These are phyloP conservation scores for Chlamydomonas reinhardtii DNA, from an alignment of 163 green algal species.

Conservation along the genomic window DNA sequence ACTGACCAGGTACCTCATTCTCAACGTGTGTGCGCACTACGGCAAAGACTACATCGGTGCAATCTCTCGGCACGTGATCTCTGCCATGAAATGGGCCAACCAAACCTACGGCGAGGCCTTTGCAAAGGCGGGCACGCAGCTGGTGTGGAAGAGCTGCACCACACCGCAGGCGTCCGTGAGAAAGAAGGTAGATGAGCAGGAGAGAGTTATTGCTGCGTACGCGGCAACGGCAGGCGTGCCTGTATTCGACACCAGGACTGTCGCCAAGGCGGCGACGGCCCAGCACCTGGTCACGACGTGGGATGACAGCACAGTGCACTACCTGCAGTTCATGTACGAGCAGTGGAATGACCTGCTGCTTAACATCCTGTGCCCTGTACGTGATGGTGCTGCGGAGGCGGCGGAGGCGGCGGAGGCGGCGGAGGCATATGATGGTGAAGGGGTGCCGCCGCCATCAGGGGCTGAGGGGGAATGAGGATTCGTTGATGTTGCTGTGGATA, in stretches of 20 bases:
- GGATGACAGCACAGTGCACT: background rate
- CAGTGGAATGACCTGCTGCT: background rate
- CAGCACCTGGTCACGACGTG: background rate
- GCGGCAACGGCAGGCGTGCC: too few species aligned
- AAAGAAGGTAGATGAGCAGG: background rate
- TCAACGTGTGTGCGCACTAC: background rate
- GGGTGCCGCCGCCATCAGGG: too few species aligned
- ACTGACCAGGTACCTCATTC: background rate
- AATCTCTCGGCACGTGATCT: background rate
- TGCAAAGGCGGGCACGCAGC: background rate
- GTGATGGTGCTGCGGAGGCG: background rate
- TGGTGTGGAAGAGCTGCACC: background rate
- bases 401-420: background rate
- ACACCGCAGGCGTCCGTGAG: background rate
- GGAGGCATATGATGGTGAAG: too few species aligned
- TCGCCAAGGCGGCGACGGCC: background rate
- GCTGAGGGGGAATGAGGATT: too few species aligned
- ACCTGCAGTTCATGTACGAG: background rate
- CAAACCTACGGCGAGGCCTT: too few species aligned
- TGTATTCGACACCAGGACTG: background rate
- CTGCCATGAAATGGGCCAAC: background rate
- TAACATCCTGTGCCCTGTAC: background rate
- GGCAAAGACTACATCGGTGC: background rate
- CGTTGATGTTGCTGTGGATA: too few species aligned
- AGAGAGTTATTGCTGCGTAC: background rate